Evolutionary conservation across 2,329 filamentous ascomycete species (phyloP), one percentile per base, ranked within the genome.

Genomic region (Pseudodiploospora longispora): DNA sequence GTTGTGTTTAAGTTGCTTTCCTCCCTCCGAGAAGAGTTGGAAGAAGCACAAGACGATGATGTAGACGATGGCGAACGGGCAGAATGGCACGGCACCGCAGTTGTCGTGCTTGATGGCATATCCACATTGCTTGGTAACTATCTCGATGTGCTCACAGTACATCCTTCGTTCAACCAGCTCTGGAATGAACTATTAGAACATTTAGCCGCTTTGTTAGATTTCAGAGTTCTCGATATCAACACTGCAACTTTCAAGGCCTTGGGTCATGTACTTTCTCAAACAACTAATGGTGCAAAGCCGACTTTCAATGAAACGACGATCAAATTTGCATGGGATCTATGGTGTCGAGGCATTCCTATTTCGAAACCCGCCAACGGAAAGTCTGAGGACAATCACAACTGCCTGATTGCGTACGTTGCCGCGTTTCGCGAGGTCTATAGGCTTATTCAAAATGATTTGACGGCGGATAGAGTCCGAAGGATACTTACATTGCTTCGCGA

Each of bases 401-500:
- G 87, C 8, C 76, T 91, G n/a, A 68, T 87, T 30, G 85, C 89
- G n/a, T 96, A 95, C 65, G 77, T 93, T 1, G 75, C 82, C 27
- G 76, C 85, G 1, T 76, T 93, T 35, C 72, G 80, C 44, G 83
- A 93, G 53, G 74, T 97, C 1, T 95, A 95, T 57, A 76, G 80
- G 1, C 74, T 96, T 5, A 78, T 88, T 39, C 74, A 83, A 46
- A 65, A 71, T 6, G 75, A 79, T 10, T 67, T 95, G 19, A 75
- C 75, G 7, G 68, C 78, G 1, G 71, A 80, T 3, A 75, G 77
- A 38, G 78, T 89, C 6, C 68, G 74, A 35, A 75, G 72, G n/a
- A 83, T 94, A 62, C 72, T 95, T 1, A 68, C 68, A 3, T 78
- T 95, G 38, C 68, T 96, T 30, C 76, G 81, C 34, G 70, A 82